Evolutionary conservation across 495 filamentous ascomycete species (phyloP).

Genomic region (Neurospora sp.): DNA sequence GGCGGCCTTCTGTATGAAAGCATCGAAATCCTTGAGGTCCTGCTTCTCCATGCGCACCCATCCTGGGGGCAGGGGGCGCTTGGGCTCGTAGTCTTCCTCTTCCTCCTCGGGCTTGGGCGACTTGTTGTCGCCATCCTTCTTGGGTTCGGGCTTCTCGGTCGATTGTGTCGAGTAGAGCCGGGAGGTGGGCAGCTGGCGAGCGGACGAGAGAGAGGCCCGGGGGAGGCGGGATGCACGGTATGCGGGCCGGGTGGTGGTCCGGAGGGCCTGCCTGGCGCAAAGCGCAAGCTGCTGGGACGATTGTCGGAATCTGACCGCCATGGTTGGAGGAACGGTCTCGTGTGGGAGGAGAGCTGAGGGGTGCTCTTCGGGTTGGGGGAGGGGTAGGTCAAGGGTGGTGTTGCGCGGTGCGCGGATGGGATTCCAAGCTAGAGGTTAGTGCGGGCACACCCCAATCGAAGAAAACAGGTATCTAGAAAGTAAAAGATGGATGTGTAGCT

Average conservation of each 20-base stretch:
- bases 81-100: neutral
- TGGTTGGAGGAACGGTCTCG: neutral
- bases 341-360: neutral
- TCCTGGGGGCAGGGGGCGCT: slow-evolving; percentile 16
- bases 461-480: neutral
- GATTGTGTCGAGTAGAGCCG: slow-evolving; percentile 14
- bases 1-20: neutral
- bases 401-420: neutral
- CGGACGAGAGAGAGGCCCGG: slow-evolving; percentile 2
- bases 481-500: neutral
- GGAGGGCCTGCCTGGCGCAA: slow-evolving; percentile 13
- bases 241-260: slow-evolving; percentile 11
- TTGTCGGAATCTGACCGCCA: slow-evolving; percentile 18
- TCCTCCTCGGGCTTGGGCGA: neutral
- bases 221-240: slow-evolving; percentile 7
- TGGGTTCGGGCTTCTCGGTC: neutral
- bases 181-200: slow-evolving; percentile 5
- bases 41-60: slow-evolving; percentile 27
- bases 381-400: neutral
- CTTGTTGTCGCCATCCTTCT: neutral
- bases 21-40: slow-evolving; percentile 11
- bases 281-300: slow-evolving; percentile 20
- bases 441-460: neutral
- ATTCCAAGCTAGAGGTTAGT: neutral
- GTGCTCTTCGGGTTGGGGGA: slow-evolving; percentile 2